Evolutionary conservation across 768 basidiomycete genomes (phyloP).

Genomic region (Tremella yokohamensis): DNA sequence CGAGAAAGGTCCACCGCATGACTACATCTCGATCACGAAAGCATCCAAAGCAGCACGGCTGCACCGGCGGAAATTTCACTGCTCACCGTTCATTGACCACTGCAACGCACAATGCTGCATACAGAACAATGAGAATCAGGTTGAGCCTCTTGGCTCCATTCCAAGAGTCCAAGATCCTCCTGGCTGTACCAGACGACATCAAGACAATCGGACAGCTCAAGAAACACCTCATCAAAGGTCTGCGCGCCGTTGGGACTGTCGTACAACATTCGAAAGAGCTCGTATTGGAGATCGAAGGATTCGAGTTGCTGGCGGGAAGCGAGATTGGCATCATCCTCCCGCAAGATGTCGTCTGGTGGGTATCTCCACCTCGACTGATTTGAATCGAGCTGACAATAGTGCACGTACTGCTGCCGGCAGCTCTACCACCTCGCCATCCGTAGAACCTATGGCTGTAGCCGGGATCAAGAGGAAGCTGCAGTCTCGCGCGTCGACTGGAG

Average conservation of each 20-base stretch:
- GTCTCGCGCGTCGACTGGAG: not conserved
- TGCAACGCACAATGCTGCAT: not conserved
- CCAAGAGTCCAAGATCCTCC: conserved; percentile 22
- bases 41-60: too few relatives aligned
- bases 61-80: not conserved
- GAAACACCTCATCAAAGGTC: conserved; percentile 22
- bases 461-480: conserved; percentile 1
- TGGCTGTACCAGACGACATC: conserved; percentile 22
- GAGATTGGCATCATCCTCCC: conserved; percentile 76
- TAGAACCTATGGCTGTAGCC: not conserved
- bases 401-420: conserved; percentile 5
- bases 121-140: conserved; percentile 25
- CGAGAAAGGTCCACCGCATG: too few relatives aligned
- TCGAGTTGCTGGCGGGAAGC: conserved; percentile 58
- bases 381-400: not conserved
- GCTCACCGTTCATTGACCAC: not conserved
- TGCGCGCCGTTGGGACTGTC: conserved; percentile 18
- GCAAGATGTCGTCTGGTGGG: conserved; percentile 47
- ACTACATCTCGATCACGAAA: too few relatives aligned
- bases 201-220: conserved; percentile 32
- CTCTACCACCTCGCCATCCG: not conserved
- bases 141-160: conserved; percentile 36
- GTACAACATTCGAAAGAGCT: conserved; percentile 17
- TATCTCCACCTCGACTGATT: not conserved
- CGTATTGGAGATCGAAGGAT: conserved; percentile 38